Conservation (phyloP, 2,329 filamentous ascomycete genomes). For the Trichoderma sp. region DNA sequence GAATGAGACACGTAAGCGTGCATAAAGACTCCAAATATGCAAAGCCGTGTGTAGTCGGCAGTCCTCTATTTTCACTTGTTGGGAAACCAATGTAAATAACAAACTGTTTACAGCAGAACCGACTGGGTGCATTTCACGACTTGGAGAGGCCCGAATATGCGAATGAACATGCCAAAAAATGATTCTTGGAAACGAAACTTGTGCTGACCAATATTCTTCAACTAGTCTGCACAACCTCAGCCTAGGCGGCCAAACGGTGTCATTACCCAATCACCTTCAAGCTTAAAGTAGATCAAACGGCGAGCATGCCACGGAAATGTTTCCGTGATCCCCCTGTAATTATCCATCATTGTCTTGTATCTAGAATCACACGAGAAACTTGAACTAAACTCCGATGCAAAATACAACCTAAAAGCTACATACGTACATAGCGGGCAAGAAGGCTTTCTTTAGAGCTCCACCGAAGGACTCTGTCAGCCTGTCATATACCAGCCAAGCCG, state of each 20-base stretch:
- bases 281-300: neutral
- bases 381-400: neutral
- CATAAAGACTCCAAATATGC: neutral
- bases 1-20: neutral
- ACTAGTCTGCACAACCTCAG: neutral
- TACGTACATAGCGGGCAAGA: neutral
- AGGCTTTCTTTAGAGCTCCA: neutral
- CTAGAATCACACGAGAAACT: neutral
- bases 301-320: neutral
- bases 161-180: neutral
- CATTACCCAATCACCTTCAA: neutral
- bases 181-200: neutral
- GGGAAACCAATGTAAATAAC: neutral
- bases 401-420: neutral
- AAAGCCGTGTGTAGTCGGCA: neutral
- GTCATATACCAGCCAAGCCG: neutral
- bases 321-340: neutral
- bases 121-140: neutral
- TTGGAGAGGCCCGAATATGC: neutral
- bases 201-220: neutral
- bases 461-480: neutral
- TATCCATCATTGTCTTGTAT: neutral
- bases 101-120: neutral
- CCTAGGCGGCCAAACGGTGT: neutral
- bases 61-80: neutral